Conservation (phyloP, 768 basidiomycete species). For the Boletus sensibilis region DNA sequence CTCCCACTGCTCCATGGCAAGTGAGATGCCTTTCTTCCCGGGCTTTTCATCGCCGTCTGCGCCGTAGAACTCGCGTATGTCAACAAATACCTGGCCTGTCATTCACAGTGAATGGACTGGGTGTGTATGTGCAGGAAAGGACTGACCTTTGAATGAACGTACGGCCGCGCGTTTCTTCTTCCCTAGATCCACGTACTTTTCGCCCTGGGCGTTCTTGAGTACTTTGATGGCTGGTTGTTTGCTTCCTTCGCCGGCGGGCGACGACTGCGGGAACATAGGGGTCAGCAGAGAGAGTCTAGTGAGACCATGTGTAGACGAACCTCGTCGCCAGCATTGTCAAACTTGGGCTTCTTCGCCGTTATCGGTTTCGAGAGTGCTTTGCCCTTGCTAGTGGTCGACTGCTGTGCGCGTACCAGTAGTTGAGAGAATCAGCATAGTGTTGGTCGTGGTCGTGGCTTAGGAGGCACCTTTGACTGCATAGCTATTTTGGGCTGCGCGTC, state of each 20-base stretch:
- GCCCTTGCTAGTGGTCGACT: constrained; percentile 2
- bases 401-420: not conserved
- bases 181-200: constrained; percentile 61
- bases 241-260: constrained; percentile 4
- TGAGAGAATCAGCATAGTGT: not conserved
- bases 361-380: constrained; percentile 14
- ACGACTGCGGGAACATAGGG: constrained; percentile 20
- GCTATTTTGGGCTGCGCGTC: constrained; percentile 10
- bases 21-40: constrained; percentile 78
- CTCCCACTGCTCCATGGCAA: constrained; percentile 68
- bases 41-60: constrained; percentile 63
- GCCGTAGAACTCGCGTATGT: constrained; percentile 75
- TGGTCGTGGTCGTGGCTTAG: not conserved
- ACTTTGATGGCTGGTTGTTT: constrained; percentile 4
- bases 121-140: not conserved
- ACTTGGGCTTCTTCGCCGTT: constrained; percentile 40
- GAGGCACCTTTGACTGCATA: constrained; percentile 15
- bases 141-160: constrained; percentile 44
- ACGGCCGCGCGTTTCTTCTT: constrained; percentile 71
- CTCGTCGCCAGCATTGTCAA: constrained; percentile 2
- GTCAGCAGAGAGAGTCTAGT: constrained; percentile 3
- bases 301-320: constrained; percentile 3
- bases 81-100: constrained; percentile 52
- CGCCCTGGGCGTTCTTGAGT: constrained; percentile 29
- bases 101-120: constrained; percentile 30